Conservation (phyloP, 345 rosid species). For the Eucalyptus virginea region DNA sequence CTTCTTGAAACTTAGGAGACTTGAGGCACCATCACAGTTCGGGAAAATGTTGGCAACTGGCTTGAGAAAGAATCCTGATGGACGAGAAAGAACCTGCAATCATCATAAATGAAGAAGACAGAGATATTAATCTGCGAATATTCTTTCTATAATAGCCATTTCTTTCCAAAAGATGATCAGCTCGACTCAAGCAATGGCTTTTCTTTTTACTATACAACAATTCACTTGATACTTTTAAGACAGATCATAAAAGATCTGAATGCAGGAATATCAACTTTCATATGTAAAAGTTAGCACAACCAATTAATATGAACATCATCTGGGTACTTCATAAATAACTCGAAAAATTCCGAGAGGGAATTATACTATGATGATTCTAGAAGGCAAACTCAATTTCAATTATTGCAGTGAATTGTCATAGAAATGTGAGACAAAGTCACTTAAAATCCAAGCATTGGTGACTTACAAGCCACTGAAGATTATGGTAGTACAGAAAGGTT, state of each 20-base stretch:
- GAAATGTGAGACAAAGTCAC: not conserved
- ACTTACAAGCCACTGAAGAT: not conserved
- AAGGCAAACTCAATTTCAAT: not conserved
- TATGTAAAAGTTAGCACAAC: not conserved
- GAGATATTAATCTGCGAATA: not conserved
- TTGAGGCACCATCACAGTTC: conserved; percentile 39
- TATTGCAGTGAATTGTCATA: not conserved
- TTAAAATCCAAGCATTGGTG: not conserved
- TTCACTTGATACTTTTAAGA: not conserved
- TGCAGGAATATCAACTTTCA: not conserved
- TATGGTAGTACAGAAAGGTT: not conserved
- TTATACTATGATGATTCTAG: not conserved
- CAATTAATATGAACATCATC: not conserved
- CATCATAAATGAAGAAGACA: not conserved
- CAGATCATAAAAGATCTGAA: not conserved
- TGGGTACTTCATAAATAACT: not conserved
- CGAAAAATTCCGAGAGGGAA: not conserved
- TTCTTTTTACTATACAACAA: not conserved
- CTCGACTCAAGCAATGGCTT: not conserved
- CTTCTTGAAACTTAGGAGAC: conserved; percentile 70
- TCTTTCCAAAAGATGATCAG: not conserved
- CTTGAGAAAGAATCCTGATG: conserved; percentile 78
- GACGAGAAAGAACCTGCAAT: conserved; percentile 78
- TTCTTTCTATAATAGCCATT: not conserved
- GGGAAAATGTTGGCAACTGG: conserved; percentile 64